A percentile compares a stretch with the other conserved stretches of the same genome.
Evolutionary conservation across 805 yeast species (phyloP).

Genomic region (Saccharomyces paradoxus): DNA sequence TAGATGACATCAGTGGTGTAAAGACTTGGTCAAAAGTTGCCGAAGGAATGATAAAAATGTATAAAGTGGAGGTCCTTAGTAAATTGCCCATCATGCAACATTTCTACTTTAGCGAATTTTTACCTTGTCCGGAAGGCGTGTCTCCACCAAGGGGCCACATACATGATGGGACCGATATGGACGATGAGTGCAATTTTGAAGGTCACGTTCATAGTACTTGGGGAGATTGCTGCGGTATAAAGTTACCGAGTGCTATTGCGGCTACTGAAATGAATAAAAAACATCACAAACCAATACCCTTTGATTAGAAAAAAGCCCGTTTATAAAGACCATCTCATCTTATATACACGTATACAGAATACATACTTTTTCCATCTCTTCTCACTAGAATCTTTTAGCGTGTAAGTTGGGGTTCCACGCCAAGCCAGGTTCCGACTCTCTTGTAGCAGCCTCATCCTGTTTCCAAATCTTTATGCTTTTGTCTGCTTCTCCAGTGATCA

Average conservation of each 20-base stretch:
- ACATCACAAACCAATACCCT: conserved; percentile 45
- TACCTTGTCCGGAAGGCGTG: conserved; percentile 68
- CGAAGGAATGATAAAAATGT: conserved; percentile 94
- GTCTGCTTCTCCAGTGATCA: conserved; percentile 87
- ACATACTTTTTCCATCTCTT: not conserved
- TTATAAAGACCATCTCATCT: not conserved
- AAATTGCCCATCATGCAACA: conserved; percentile 94
- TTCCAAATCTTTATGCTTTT: conserved; percentile 75
- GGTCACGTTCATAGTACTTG: conserved; percentile 48
- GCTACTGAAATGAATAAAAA: conserved; percentile 52
- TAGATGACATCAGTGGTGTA: conserved; percentile 90
- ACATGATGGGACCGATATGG: conserved; percentile 18
- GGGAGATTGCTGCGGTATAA: conserved; percentile 98
- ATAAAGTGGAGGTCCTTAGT: conserved; percentile 80
- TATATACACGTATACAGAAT: not conserved
- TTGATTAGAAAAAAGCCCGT: conserved; percentile 39
- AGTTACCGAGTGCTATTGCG: conserved; percentile 91
- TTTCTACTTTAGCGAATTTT: conserved; percentile 68
- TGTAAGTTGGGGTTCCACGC: conserved; percentile 27
- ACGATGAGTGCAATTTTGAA: conserved; percentile 21
- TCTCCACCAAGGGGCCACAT: conserved; percentile 31
- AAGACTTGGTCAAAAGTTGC: conserved; percentile 84
- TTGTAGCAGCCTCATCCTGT: conserved; percentile 33
- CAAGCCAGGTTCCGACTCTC: conserved; percentile 22
- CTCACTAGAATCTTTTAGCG: conserved; percentile 23